Evolutionary conservation across 208 protist species (phyloP), one percentile per base, ranked within the genome.

Genomic region (Crithidia thermophila): DNA sequence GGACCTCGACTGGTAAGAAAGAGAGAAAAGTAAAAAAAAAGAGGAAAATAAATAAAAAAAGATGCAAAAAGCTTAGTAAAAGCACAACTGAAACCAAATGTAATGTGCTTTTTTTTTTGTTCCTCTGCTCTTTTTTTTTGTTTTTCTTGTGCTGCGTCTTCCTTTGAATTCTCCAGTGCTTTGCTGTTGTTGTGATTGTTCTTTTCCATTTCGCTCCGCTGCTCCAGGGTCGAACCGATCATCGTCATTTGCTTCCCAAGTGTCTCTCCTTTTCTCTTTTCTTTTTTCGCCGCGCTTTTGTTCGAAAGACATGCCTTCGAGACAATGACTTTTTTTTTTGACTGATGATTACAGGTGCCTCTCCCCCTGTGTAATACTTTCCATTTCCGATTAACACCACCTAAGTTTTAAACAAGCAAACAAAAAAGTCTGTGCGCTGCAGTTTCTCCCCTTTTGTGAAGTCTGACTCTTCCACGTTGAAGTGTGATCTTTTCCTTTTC

Each of bases 1-100:
- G 58, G 85, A 94, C 28, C 53, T 90, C 33, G 90, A 95, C 21
- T 95, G 90, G 90, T 95, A 82, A 84, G 4, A 20, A 49, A 25
- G 8, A 30, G 21, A n/a, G 9, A 45, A 34, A 4, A 20, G 47
- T 1, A 46, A 3, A 7, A 60, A 6, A 18, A 47, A 40, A 18
- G 20, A 47, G 21, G 18, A 42, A 14, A 56, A 14, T 10, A 3
- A 46, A 49, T 8, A 42, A 62, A 63, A n/a, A n/a, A n/a, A n/a
- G n/a, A n/a, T n/a, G n/a, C n/a, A n/a, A n/a, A n/a, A n/a, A n/a
- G n/a, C n/a, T n/a, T n/a, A n/a, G n/a, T n/a, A n/a, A n/a, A n/a
- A n/a, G n/a, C 7, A 60, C 18, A 51, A 60, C n/a, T n/a, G n/a
- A n/a, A n/a, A n/a, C n/a, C n/a, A n/a, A n/a, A n/a, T n/a, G 34